phyloP scores from a whole-genome alignment of 2,329 filamentous ascomycete species.

The Neofusicoccum parvum region DNA sequence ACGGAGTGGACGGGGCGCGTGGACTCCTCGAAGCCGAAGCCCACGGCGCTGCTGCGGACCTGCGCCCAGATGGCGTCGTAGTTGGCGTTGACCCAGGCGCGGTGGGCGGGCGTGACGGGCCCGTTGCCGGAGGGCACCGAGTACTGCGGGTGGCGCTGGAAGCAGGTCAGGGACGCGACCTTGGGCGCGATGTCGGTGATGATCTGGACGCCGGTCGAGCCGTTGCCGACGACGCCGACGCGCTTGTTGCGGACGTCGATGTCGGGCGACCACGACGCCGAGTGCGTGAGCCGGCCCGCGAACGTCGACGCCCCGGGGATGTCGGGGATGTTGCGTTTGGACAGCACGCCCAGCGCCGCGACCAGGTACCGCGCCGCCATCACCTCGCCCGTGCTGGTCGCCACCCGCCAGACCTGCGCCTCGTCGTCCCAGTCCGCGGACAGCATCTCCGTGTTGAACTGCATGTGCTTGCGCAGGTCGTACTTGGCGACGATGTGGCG shows the following conservation, averaged over 20 bases:
- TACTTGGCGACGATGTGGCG: constrained; percentile 36
- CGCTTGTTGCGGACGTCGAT: constrained; percentile 19
- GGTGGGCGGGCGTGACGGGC: constrained; percentile 30
- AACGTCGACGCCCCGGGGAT: constrained; percentile 38
- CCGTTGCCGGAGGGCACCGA: constrained; percentile 37
- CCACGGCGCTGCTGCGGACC: constrained; percentile 30
- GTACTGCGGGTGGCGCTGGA: constrained; percentile 38
- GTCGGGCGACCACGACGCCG: constrained; percentile 19
- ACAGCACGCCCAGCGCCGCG: constrained; percentile 38
- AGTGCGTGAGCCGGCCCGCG: constrained; percentile 35
- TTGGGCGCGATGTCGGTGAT: constrained; percentile 31
- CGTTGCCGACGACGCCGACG: constrained; percentile 32
- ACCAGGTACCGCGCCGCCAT: constrained; percentile 31
- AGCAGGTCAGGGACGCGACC: constrained; percentile 26
- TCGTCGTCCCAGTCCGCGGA: constrained; percentile 38
- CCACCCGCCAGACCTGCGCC: constrained; percentile 33
- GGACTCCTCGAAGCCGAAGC: constrained; percentile 36
- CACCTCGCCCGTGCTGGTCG: constrained; percentile 27
- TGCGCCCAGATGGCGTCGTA: constrained; percentile 38
- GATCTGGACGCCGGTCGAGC: constrained; percentile 34
- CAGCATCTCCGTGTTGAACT: constrained; percentile 44
- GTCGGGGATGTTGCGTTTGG: constrained; percentile 36
- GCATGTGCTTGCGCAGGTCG: constrained; percentile 40
- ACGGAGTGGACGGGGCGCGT: constrained; percentile 6
- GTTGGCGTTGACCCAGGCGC: constrained; percentile 34